Evolutionary conservation across 441 rosid species (phyloP), one percentile per base, ranked within the genome.

Genomic region (Corymbia calophylla): DNA sequence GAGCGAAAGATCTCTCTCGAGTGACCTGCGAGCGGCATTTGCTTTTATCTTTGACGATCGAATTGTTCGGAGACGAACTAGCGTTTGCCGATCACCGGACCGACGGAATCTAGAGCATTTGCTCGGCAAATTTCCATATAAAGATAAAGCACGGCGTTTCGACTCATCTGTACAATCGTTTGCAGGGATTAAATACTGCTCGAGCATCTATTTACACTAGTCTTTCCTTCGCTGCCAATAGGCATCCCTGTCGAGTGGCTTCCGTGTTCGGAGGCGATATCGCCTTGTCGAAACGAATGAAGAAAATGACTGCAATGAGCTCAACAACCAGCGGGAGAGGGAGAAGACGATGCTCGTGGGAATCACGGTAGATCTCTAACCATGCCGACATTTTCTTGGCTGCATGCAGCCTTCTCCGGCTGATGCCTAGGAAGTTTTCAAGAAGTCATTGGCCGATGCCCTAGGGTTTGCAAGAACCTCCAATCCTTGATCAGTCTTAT

Each of bases 71-170:
- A 73, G 53, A 89, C 84, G 62, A 80, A 87, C 39, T 7, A 44
- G 68, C 27, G 9, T 32, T 93, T 94, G 88, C 95, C 95, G 55
- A 94, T 95, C 91, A 93, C 92, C 90, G 96, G 97, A 62, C 54
- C 92, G 44, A 91, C 94, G 53, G 96, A 92, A 54, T 95, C 94
- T 68, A 94, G 93, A 90, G 93, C 93, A 89, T 89, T 91, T 35
- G 95, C 97, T 88, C 92, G 92, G 92, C 96, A 94, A 88, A 93
- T 95, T 92, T 94, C 68, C 95, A 95, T 91, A 94, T 85, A 10
- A 58, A 92, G 96, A 93, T 80, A 6, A 94, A 94, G 96, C 92
- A 27, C 16, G 54, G 64, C 64, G 9, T 11, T 58, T 58, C n/a
- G 64, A 58, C 64, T 58, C 64, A 58, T 25, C 14, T 25, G 10